Evolutionary conservation across 257 asterid genomes (phyloP).

Genomic region (Salvia splendens): DNA sequence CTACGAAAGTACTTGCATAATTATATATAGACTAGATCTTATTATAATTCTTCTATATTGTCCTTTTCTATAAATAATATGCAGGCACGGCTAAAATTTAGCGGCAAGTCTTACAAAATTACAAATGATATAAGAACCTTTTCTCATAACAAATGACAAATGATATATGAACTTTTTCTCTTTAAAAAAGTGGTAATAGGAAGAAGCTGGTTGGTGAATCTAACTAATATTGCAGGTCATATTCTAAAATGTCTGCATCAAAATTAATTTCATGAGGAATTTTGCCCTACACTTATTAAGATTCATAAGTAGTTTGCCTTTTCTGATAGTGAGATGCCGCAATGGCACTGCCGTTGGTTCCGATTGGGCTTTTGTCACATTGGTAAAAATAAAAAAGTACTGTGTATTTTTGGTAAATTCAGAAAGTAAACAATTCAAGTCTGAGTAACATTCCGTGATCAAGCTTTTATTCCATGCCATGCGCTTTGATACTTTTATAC

Average conservation of each 20-base stretch:
- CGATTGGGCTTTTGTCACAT: not conserved
- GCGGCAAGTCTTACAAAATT: not conserved
- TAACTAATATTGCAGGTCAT: not conserved
- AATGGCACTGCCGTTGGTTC: not conserved
- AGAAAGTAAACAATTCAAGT: not conserved
- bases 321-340: slow-evolving; percentile 1
- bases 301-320: not conserved
- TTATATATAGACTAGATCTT: too few relatives aligned
- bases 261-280: not conserved
- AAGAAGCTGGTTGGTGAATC: not conserved
- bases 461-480: too few relatives aligned
- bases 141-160: not conserved
- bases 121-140: not conserved
- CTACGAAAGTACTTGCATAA: not conserved
- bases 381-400: not conserved
- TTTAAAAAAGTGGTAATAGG: not conserved
- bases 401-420: not conserved
- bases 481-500: too few relatives aligned
- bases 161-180: not conserved
- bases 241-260: not conserved
- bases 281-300: slow-evolving; percentile 14
- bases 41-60: too few relatives aligned
- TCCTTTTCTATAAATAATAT: too few relatives aligned
- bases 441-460: too few relatives aligned
- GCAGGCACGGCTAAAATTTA: too few relatives aligned